Conservation (phyloP, 352 stramenopile genomes). For the Globisporangium cederbergense region DNA sequence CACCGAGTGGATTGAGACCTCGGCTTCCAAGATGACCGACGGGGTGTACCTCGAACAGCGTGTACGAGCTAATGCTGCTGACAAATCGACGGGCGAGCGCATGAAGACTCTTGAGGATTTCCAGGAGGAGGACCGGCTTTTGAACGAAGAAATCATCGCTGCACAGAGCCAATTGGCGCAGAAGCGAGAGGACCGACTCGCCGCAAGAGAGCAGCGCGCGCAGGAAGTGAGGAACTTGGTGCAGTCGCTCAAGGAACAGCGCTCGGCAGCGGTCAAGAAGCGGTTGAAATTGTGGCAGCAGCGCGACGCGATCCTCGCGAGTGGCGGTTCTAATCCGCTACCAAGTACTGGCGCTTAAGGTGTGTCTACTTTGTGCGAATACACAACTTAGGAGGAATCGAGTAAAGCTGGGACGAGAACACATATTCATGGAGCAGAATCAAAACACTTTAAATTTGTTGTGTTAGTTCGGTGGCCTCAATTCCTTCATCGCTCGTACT, state of each 20-base stretch:
- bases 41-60: conserved; percentile 6
- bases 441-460: conserved; percentile 18
- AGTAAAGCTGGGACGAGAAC: neutral
- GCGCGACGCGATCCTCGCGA: conserved; percentile 12
- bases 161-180: conserved; percentile 27
- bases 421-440: neutral
- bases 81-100: neutral
- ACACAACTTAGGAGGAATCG: no score
- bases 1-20: conserved; percentile 34
- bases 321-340: no score
- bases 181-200: conserved; percentile 22
- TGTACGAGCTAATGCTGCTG: neutral
- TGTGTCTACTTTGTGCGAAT: no score
- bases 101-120: conserved; percentile 25
- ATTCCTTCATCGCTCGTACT: conserved; percentile 6
- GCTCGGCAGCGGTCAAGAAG: conserved; percentile 28
- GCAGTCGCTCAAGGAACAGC: conserved; percentile 33
- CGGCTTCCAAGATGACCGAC: conserved; percentile 18
- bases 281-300: conserved; percentile 29
- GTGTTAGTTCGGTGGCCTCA: conserved; percentile 13
- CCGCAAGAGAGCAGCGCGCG: conserved; percentile 32
- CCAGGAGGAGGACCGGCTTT: conserved; percentile 23
- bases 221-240: conserved; percentile 30
- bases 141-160: conserved; percentile 28
- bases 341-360: no score